Conservation (phyloP, 495 filamentous ascomycete species). For the Penicillium riverlandense region DNA sequence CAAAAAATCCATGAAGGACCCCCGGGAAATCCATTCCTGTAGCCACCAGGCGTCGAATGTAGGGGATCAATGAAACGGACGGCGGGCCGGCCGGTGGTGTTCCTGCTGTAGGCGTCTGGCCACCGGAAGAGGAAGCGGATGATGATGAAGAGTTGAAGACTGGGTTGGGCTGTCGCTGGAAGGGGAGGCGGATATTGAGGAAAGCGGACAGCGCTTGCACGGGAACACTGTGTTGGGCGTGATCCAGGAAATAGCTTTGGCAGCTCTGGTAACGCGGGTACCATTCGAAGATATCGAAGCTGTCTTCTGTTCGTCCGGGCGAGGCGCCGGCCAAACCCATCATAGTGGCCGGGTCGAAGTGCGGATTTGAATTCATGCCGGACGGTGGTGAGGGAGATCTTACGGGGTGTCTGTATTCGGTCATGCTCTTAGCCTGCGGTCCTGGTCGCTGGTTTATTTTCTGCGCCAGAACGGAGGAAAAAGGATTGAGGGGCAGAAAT, state of each 20-base stretch:
- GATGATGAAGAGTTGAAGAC: slow-evolving; percentile 26
- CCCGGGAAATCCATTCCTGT: slow-evolving; percentile 84
- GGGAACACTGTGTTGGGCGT: slow-evolving; percentile 74
- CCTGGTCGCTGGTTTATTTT: slow-evolving; percentile 4
- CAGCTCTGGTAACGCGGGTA: slow-evolving; percentile 88
- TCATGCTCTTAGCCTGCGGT: background rate
- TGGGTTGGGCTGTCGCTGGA: slow-evolving; percentile 34
- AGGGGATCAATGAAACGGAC: slow-evolving; percentile 76
- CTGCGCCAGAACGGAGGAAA: background rate
- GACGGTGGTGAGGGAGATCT: slow-evolving; percentile 9
- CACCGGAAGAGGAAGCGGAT: slow-evolving; percentile 22
- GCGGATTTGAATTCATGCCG: slow-evolving; percentile 27
- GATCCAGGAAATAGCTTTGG: slow-evolving; percentile 86
- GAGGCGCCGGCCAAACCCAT: slow-evolving; percentile 29
- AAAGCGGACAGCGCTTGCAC: slow-evolving; percentile 88
- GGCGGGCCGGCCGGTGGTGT: slow-evolving; percentile 17
- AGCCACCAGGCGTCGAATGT: slow-evolving; percentile 82
- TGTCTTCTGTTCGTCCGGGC: slow-evolving; percentile 30
- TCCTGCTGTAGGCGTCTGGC: slow-evolving; percentile 16
- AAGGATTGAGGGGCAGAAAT: slow-evolving; percentile 2
- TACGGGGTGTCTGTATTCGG: slow-evolving; percentile 10
- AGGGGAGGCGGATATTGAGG: slow-evolving; percentile 69
- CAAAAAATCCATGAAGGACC: slow-evolving; percentile 89
- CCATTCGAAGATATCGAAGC: slow-evolving; percentile 84
- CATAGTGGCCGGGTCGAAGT: slow-evolving; percentile 36